Conservation (phyloP, 1,284 basidiomycete species). For the Cryptococcus sp. region DNA sequence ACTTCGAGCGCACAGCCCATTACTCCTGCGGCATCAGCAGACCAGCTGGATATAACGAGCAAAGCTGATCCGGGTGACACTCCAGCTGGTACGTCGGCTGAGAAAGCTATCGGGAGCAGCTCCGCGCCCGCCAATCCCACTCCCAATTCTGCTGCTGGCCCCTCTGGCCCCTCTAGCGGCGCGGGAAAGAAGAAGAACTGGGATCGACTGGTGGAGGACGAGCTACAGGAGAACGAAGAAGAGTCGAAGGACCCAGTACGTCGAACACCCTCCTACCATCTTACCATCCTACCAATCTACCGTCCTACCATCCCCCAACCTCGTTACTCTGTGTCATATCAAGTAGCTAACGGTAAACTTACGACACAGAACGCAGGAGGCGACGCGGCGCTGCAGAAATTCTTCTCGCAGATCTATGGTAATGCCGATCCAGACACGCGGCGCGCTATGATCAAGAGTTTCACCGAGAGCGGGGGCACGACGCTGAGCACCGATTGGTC, state of each 20-base stretch:
- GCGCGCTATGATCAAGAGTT: constrained; percentile 95
- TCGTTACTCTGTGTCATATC: not conserved
- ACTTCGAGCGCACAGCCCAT: no score
- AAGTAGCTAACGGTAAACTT: not conserved
- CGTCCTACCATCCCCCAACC: not conserved
- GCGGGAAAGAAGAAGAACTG: constrained; percentile 44
- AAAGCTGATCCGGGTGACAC: no score
- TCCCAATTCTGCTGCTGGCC: no score
- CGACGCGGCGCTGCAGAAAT: constrained; percentile 45
- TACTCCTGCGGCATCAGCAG: no score
- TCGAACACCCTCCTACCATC: not conserved
- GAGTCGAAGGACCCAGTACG: constrained; percentile 30
- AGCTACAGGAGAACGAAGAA: constrained; percentile 35
- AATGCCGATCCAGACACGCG: constrained; percentile 85
- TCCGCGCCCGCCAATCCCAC: no score
- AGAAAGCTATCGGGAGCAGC: constrained; percentile 6
- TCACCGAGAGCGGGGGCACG: constrained; percentile 85
- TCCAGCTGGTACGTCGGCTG: constrained; percentile 1
- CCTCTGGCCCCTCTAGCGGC: not conserved
- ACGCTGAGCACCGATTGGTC: constrained; percentile 92
- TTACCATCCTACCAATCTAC: not conserved
- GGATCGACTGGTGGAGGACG: constrained; percentile 46
- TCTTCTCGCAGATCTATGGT: constrained; percentile 65
- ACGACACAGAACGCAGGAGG: constrained; percentile 44
- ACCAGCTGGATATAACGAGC: no score